These are phyloP conservation scores for Verticillium tricorpus DNA, from an alignment of 2,329 filamentous ascomycete species.

Conservation along the genomic window DNA sequence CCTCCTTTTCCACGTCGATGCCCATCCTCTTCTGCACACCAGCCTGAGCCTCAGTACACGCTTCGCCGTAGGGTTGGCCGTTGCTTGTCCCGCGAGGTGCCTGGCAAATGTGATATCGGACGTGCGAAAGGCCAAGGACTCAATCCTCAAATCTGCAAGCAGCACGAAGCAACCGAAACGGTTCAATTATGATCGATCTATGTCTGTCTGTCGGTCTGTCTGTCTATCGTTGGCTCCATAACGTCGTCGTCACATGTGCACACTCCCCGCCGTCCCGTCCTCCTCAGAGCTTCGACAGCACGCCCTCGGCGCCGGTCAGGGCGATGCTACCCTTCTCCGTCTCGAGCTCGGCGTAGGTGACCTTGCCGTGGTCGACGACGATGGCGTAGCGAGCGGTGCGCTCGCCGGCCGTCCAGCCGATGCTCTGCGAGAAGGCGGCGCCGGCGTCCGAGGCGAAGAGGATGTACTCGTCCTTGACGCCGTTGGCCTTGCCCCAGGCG, in stretches of 20 bases:
- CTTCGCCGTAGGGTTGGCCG: no score
- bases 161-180: no score
- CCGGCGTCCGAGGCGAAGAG: constrained; percentile 71
- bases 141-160: no score
- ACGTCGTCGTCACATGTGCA: not conserved
- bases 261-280: not conserved
- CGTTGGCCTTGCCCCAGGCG: constrained; percentile 86
- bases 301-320: constrained; percentile 48
- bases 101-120: no score
- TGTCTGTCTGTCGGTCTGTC: not conserved
- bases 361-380: constrained; percentile 77
- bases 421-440: constrained; percentile 68
- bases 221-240: not conserved
- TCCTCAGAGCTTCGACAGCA: constrained; percentile 47
- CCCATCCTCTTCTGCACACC: no score
- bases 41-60: no score
- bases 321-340: constrained; percentile 39
- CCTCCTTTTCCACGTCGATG: no score
- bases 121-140: no score
- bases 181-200: no score
- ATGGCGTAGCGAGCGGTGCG: constrained; percentile 77
- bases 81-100: no score
- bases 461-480: constrained; percentile 63
- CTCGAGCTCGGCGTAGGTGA: constrained; percentile 77
- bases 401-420: constrained; percentile 73